Conservation (phyloP, 768 basidiomycete species). For the Panus rudis region DNA sequence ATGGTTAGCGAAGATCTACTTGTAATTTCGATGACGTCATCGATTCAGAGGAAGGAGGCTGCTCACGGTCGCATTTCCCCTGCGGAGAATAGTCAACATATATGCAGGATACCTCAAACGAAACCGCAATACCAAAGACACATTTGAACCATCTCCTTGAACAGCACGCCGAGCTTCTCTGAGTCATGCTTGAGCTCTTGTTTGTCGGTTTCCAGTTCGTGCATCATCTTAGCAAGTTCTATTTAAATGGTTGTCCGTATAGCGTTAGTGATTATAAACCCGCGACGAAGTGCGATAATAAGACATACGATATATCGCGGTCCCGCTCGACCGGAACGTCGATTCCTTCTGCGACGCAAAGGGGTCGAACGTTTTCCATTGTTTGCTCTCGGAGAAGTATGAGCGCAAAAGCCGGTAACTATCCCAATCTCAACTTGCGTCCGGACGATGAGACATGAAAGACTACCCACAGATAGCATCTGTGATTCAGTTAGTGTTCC, state of each 20-base stretch:
- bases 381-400: constrained; percentile 55
- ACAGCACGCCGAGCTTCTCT: constrained; percentile 54
- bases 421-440: not conserved
- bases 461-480: constrained; percentile 68
- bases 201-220: constrained; percentile 52
- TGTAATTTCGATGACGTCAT: too few relatives aligned
- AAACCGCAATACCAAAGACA: constrained; percentile 72
- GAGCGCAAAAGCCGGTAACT: constrained; percentile 83
- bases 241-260: not conserved
- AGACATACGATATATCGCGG: constrained; percentile 68
- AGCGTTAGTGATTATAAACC: not conserved
- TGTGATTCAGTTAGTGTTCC: constrained; percentile 19
- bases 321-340: constrained; percentile 73
- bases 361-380: constrained; percentile 78
- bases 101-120: not conserved
- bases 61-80: constrained; percentile 90
- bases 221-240: constrained; percentile 74
- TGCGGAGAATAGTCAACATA: constrained; percentile 29
- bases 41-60: too few relatives aligned
- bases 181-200: constrained; percentile 37
- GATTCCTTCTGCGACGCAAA: constrained; percentile 75
- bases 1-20: too few relatives aligned
- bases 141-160: constrained; percentile 85
- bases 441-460: not conserved
- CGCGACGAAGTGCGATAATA: not conserved